Percentiles rank a stretch among this genome's conserved stretches.
These are phyloP conservation scores for Penicillium paradoxum DNA, from an alignment of 495 filamentous ascomycete genomes.

Conservation along the genomic window DNA sequence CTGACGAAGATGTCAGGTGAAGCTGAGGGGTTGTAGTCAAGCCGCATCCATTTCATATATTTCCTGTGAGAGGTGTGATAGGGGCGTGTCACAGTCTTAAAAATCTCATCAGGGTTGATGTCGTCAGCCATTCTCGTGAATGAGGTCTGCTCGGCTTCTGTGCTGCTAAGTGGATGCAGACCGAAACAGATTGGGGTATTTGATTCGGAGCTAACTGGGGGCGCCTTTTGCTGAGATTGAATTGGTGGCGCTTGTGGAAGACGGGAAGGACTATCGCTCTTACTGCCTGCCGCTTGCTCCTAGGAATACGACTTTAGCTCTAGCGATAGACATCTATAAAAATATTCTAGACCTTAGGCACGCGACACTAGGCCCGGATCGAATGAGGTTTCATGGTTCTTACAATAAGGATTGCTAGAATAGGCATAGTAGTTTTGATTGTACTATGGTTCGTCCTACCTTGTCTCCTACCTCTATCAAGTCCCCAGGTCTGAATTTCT, in stretches of 20 bases:
- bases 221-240: not conserved
- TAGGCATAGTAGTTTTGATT: no score
- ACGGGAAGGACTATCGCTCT: no score
- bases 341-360: no score
- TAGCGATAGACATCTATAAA: no score
- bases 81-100: not conserved
- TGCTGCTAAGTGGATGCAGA: not conserved
- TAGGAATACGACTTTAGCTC: no score
- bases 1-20: not conserved
- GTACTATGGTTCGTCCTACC: no score
- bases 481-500: no score
- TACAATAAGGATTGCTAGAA: no score
- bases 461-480: no score
- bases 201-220: not conserved
- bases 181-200: not conserved
- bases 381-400: no score
- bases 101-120: not conserved
- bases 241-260: not conserved
- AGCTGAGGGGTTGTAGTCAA: not conserved
- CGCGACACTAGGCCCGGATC: no score
- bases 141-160: not conserved
- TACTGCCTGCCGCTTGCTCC: no score
- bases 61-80: not conserved
- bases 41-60: not conserved
- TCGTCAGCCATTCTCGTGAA: not conserved